These are phyloP conservation scores for Chlamydomonas sp. DNA, from an alignment of 139 green algal genomes.

Conservation along the genomic window DNA sequence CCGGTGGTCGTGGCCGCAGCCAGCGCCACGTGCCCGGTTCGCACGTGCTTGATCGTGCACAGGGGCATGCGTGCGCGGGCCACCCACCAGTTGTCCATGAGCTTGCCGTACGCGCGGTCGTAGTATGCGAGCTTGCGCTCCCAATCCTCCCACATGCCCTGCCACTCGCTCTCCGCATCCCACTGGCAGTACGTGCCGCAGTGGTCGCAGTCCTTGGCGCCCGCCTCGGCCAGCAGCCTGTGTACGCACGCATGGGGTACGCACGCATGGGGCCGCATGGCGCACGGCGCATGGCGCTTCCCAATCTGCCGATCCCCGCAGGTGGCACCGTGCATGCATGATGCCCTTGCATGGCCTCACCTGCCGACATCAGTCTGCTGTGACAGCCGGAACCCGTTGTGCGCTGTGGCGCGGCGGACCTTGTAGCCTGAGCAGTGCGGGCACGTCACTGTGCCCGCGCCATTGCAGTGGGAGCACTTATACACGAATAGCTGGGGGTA, in stretches of 20 bases:
- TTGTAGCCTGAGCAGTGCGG: slow-evolving; percentile 43
- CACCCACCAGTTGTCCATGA: slow-evolving; percentile 47
- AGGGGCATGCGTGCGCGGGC: no score
- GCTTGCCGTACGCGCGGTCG: slow-evolving; percentile 34
- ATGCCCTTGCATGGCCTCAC: no score
- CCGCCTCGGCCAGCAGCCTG: slow-evolving; percentile 12
- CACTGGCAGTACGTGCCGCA: slow-evolving; percentile 42
- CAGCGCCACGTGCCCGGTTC: no score
- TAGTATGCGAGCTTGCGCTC: slow-evolving; percentile 43
- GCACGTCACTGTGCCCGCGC: slow-evolving; percentile 38
- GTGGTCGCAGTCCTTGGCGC: slow-evolving; percentile 26
- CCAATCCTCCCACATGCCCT: slow-evolving; percentile 42
- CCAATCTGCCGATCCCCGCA: no score
- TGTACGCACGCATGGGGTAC: no score
- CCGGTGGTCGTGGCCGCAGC: no score
- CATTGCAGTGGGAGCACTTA: slow-evolving; percentile 41
- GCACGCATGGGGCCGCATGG: no score
- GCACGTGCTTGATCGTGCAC: no score
- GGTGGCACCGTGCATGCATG: no score
- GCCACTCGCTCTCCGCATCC: slow-evolving; percentile 50
- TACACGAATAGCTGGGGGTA: slow-evolving; percentile 43
- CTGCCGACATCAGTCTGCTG: slow-evolving; percentile 17
- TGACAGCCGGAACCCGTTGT: slow-evolving; percentile 18
- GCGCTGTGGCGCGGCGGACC: slow-evolving; percentile 15
- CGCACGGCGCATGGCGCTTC: no score